phyloP scores from a whole-genome alignment of 2,329 filamentous ascomycete species.

The Pseudogymnoascus sp. region DNA sequence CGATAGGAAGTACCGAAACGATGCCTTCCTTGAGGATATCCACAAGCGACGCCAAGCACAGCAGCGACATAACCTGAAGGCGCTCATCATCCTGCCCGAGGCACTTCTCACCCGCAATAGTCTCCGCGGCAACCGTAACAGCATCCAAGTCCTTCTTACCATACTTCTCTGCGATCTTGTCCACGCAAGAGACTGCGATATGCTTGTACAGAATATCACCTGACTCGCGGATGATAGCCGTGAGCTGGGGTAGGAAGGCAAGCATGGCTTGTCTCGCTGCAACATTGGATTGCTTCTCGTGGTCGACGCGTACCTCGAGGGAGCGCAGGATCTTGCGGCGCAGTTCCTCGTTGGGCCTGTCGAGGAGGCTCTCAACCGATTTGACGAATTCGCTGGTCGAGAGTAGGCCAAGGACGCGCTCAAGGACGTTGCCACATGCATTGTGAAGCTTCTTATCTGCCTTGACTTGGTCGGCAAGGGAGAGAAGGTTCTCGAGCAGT shows the following conservation, averaged over 20 bases:
- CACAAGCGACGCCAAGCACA: slow-evolving; percentile 83
- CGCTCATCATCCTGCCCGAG: slow-evolving; percentile 67
- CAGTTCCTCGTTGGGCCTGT: slow-evolving; percentile 66
- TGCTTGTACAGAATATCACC: slow-evolving; percentile 71
- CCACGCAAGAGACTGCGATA: slow-evolving; percentile 80
- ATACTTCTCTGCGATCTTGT: slow-evolving; percentile 90
- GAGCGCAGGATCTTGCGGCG: slow-evolving; percentile 75
- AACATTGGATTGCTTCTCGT: slow-evolving; percentile 62
- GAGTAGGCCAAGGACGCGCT: slow-evolving; percentile 74
- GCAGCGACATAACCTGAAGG: slow-evolving; percentile 74
- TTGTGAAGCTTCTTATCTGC: slow-evolving; percentile 47
- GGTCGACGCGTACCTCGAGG: slow-evolving; percentile 71
- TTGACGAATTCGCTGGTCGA: slow-evolving; percentile 86
- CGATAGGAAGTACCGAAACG: slow-evolving; percentile 71
- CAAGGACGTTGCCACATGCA: slow-evolving; percentile 63
- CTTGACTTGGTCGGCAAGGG: slow-evolving; percentile 60
- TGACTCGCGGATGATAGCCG: slow-evolving; percentile 67
- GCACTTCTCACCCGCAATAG: slow-evolving; percentile 69
- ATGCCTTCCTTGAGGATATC: slow-evolving; percentile 83
- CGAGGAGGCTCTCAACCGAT: slow-evolving; percentile 74
- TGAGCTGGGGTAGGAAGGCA: slow-evolving; percentile 72
- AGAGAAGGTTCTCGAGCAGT: slow-evolving; percentile 59
- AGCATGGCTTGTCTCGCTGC: slow-evolving; percentile 65
- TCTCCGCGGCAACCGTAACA: slow-evolving; percentile 67
- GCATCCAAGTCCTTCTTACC: slow-evolving; percentile 82